phyloP scores from a whole-genome alignment of 1,284 basidiomycete genomes.

The Omphalotus olearius region DNA sequence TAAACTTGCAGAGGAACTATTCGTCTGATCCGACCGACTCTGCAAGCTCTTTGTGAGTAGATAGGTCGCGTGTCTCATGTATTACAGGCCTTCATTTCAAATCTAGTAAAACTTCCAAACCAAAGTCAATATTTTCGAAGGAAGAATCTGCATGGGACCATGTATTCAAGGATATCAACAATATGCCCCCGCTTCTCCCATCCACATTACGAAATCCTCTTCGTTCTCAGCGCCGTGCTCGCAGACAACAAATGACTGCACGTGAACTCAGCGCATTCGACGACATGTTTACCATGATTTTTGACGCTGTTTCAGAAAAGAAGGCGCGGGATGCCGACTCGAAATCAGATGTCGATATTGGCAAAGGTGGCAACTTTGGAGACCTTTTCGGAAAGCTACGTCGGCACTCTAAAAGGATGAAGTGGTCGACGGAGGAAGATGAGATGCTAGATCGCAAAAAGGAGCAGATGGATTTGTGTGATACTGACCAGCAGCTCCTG shows the following conservation, averaged over 20 bases:
- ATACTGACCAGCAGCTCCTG: slow-evolving; percentile 68
- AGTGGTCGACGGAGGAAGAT: slow-evolving; percentile 49
- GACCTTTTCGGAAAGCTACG: slow-evolving; percentile 47
- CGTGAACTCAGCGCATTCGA: slow-evolving; percentile 62
- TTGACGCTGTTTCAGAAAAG: slow-evolving; percentile 45
- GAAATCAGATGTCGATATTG: slow-evolving; percentile 23
- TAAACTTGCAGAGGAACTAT: too few species aligned
- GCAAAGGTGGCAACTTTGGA: slow-evolving; percentile 24
- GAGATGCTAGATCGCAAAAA: slow-evolving; percentile 69
- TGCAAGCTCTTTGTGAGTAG: too few species aligned
- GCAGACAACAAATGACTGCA: slow-evolving; percentile 61
- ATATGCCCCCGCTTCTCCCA: slow-evolving; percentile 21
- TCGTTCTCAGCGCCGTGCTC: slow-evolving; percentile 20
- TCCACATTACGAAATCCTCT: slow-evolving; percentile 21
- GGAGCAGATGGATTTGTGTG: slow-evolving; percentile 70
- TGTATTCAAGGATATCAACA: slow-evolving; percentile 43
- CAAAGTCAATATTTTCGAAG: slow-evolving; percentile 32
- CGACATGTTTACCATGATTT: slow-evolving; percentile 71
- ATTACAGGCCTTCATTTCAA: too few species aligned
- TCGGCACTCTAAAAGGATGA: slow-evolving; percentile 40
- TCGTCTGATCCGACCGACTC: too few species aligned
- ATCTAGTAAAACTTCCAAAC: neutral
- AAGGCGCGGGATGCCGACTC: slow-evolving; percentile 6
- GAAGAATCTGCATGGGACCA: slow-evolving; percentile 50
- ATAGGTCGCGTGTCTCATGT: too few species aligned